Base-by-base conservation (phyloP, 306 rosid species). In the Vigna trinervia region DNA sequence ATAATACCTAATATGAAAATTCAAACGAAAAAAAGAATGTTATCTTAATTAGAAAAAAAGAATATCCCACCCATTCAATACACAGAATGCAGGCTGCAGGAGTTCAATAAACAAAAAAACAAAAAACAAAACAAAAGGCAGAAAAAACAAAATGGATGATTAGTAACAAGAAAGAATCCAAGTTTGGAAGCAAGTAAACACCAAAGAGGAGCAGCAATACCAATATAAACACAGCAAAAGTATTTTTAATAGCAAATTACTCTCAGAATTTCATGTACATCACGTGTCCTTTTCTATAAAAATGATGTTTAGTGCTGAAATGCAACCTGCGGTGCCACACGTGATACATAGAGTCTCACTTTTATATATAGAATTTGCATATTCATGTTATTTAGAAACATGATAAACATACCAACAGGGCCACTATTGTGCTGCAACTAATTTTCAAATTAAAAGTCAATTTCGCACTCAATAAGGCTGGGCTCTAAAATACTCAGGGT, bases 111-210 rank as follows among this genome's bases (percentile, higher is more conserved):
- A 17, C 19, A 17, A 17, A 17, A 17, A 17, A 17, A 17, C 19
- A 17, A 17, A 17, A 17, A 17, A 17, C 19, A 17, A 17, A 17
- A 17, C 19, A 17, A 17, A 17, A 17, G 19, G 19, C 19, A 17
- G 19, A 17, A 17, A 17, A 17, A 17, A 17, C 19, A 17, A 17
- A 17, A 17, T 17, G 19, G 19, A 17, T 17, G 19, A 17, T 17
- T 17, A 17, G 19, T 17, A 17, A 17, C 19, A 72, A 61, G 78
- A 75, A 62, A 32, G 46, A 67, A 65, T 34, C 70, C 63, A 46
- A 60, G 53, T 73, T 36, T 28, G 75, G 75, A 83, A 80, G 82
- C 62, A 76, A 47, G 73, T 46, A 26, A 9, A 69, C 56, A 70
- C 71, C 5, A 30, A 9, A 75, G 28, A 56, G 59, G 28, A 51